Conservation (phyloP, 352 stramenopile species). For the Thalassiosira livingstoniorum region DNA sequence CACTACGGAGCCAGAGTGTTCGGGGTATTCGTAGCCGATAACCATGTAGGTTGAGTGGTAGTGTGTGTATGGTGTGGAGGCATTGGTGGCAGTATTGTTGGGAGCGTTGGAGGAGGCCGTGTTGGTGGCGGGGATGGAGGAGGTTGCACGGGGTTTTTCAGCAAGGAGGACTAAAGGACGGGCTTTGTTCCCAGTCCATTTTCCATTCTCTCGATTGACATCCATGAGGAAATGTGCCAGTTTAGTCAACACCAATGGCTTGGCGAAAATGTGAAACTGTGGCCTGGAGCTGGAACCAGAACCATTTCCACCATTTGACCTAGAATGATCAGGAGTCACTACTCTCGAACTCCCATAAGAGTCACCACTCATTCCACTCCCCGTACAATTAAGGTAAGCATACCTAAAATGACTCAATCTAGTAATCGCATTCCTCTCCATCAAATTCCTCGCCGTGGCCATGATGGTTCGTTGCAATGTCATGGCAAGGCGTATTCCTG, state of each 20-base stretch:
- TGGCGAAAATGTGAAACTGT: slow-evolving; percentile 89
- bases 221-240: slow-evolving; percentile 95
- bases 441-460: slow-evolving; percentile 92
- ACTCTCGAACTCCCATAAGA: slow-evolving; percentile 24
- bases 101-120: no score
- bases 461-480: slow-evolving; percentile 94
- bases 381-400: slow-evolving; percentile 90
- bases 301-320: no score
- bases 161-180: slow-evolving; percentile 86
- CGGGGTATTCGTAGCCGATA: slow-evolving; percentile 93
- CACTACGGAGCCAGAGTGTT: slow-evolving; percentile 88
- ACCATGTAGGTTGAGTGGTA: slow-evolving; percentile 96
- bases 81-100: no score
- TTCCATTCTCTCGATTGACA: slow-evolving; percentile 94
- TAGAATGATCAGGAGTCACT: slow-evolving; percentile 44
- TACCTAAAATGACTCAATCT: slow-evolving; percentile 97
- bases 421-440: slow-evolving; percentile 94
- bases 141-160: slow-evolving; percentile 87
- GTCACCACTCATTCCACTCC: slow-evolving; percentile 23
- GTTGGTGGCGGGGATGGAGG: no score
- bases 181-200: slow-evolving; percentile 88
- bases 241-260: slow-evolving; percentile 92
- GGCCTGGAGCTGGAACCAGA: slow-evolving; percentile 61
- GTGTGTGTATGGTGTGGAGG: no score
- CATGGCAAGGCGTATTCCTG: slow-evolving; percentile 94